These are phyloP conservation scores for Gentiana dahurica DNA, from an alignment of 257 asterid species.

Conservation along the genomic window DNA sequence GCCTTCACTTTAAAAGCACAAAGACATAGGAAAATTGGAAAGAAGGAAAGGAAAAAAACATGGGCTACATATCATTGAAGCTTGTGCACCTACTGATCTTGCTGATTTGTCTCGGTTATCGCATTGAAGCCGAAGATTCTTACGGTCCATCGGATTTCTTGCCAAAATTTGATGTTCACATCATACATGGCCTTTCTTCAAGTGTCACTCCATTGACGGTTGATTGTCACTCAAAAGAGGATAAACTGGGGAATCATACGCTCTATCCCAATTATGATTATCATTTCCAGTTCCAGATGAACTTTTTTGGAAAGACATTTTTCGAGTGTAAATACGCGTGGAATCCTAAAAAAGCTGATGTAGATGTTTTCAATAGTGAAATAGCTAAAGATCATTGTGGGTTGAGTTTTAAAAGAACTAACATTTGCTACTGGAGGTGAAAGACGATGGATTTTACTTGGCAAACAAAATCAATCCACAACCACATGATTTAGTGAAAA, in stretches of 20 bases:
- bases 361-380: not conserved
- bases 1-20: no score
- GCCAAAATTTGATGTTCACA: not conserved
- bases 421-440: not conserved
- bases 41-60: no score
- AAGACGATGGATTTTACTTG: conserved; percentile 1
- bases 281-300: no score
- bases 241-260: not conserved
- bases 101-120: no score
- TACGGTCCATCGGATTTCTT: no score
- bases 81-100: no score
- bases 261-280: no score
- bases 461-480: not conserved
- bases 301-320: not conserved
- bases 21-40: no score
- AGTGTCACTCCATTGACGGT: not conserved
- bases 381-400: not conserved
- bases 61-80: no score
- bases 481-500: no score
- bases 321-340: not conserved
- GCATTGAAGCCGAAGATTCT: no score
- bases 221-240: not conserved
- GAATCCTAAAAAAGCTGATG: not conserved
- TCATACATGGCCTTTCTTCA: not conserved
- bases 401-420: no score